Conservation (phyloP, 371 early-diverging fungal species). For the Blastocladiella emersonii region DNA sequence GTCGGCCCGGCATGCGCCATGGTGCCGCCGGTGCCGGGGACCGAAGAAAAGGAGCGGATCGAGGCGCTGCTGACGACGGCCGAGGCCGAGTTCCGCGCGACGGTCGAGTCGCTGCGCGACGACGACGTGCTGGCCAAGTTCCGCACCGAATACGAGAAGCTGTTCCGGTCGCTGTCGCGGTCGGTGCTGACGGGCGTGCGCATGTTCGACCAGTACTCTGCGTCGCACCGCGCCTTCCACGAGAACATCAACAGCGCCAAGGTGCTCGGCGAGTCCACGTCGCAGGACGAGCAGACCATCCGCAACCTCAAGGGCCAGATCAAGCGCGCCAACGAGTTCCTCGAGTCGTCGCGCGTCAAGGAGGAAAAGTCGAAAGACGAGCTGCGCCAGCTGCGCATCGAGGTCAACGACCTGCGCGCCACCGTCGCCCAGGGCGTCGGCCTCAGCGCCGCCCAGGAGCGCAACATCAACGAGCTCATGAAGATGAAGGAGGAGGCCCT, state of each 20-base stretch:
- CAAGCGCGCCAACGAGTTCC: slow-evolving; percentile 5
- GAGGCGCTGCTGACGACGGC: neutral
- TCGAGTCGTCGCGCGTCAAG: slow-evolving; percentile 3
- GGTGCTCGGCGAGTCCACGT: neutral
- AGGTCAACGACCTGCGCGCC: slow-evolving; percentile 1
- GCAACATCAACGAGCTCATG: neutral
- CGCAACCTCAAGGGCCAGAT: neutral
- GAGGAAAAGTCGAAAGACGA: slow-evolving; percentile 3
- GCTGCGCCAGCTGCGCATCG: neutral
- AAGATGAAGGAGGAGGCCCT: slow-evolving; percentile 4
- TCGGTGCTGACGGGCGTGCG: neutral
- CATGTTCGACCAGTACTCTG: neutral
- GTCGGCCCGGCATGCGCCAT: too few species aligned
- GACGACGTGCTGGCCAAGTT: slow-evolving; percentile 4
- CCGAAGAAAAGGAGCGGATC: neutral
- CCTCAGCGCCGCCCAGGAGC: neutral
- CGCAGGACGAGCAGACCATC: slow-evolving; percentile 5
- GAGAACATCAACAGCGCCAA: slow-evolving; percentile 1
- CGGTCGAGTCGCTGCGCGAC: neutral
- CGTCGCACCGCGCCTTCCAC: neutral
- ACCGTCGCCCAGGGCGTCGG: slow-evolving; percentile 3
- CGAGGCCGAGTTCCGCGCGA: neutral
- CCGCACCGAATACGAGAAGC: slow-evolving; percentile 2
- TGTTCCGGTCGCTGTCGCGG: neutral
- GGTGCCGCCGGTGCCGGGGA: neutral